Evolutionary conservation across 176 grass and related monocot genomes (phyloP), one percentile per base, ranked within the genome.

Genomic region (Saccharum officinarum): DNA sequence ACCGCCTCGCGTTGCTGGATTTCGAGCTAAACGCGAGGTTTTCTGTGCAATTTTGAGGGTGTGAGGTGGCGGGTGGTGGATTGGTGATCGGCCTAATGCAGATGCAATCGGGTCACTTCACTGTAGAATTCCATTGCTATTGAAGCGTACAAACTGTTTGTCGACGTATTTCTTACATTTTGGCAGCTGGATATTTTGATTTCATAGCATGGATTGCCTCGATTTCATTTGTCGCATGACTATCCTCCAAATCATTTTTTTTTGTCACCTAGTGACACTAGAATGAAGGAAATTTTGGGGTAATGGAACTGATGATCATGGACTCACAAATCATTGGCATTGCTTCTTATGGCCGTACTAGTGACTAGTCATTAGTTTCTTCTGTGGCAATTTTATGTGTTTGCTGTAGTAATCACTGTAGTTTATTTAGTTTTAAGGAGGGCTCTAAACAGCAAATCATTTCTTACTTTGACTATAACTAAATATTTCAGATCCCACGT

Each of bases 41-140:
- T 44, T 47, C 13, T 12, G 30, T 79, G 75, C 47, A 23, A 90
- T 83, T 86, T 90, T 20, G 79, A 74, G 57, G 36, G 31, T 39
- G 39, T 14, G 60, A 3, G 16, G 70, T 68, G 69, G 37, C 16
- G 37, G 20, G 70, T 45, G 36, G 57, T 26, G 69, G 44, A 73
- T 30, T 73, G 12, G 41, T 57, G 22, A 67, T 78, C 67, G 67
- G 17, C 13, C 55, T 71, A 83, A 79, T 83, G 42, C 34, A 28
- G 73, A 67, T 90, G 73, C 45, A 34, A 33, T 30, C 15, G 64
- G 10, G 72, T 44, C 67, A 9, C 79, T 38, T 18, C n/a, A 20
- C 36, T 20, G 72, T 22, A 14, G 6, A 60, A 69, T 52, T 11
- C 18, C 1, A 1, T 41, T 52, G 67, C 18, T 70, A 16, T 44